These are phyloP conservation scores for Drechslerella coelobrocha DNA, from an alignment of 2,329 filamentous ascomycete genomes.

Conservation along the genomic window DNA sequence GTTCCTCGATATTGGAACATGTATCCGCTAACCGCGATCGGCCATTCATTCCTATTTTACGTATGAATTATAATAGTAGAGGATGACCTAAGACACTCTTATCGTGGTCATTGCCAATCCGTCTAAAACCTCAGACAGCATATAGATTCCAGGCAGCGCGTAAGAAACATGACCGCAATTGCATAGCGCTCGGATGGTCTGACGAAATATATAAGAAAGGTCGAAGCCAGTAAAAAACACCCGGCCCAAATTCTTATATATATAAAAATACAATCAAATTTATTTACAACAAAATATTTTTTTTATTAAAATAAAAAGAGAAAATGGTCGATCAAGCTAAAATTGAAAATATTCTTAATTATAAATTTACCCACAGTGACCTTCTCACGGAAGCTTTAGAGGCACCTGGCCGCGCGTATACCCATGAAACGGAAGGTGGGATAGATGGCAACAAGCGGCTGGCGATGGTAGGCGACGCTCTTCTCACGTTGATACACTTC, in stretches of 20 bases:
- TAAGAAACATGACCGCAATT: no score
- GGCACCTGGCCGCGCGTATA: constrained; percentile 11
- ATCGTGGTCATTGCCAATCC: no score
- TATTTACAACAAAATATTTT: neutral
- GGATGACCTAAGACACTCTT: no score
- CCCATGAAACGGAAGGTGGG: constrained; percentile 3
- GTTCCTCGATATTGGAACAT: no score
- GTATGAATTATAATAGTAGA: no score
- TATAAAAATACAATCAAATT: neutral
- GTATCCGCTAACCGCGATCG: no score
- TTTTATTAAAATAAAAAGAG: neutral
- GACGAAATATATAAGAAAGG: neutral
- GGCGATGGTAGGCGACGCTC: constrained; percentile 23
- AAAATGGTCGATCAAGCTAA: constrained; percentile 18
- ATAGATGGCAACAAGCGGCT: constrained; percentile 32
- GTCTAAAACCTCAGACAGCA: no score
- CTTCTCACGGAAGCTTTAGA: constrained; percentile 25
- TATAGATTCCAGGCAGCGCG: no score
- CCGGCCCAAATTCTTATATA: neutral
- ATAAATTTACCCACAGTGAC: constrained; percentile 8
- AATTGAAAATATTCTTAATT: constrained; percentile 20
- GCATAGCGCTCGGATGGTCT: no score
- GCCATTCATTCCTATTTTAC: no score
- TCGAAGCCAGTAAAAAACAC: neutral
- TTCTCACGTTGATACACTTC: constrained; percentile 21